These are phyloP conservation scores for Canna indica DNA, from an alignment of 176 grass and related monocot species.

Conservation along the genomic window DNA sequence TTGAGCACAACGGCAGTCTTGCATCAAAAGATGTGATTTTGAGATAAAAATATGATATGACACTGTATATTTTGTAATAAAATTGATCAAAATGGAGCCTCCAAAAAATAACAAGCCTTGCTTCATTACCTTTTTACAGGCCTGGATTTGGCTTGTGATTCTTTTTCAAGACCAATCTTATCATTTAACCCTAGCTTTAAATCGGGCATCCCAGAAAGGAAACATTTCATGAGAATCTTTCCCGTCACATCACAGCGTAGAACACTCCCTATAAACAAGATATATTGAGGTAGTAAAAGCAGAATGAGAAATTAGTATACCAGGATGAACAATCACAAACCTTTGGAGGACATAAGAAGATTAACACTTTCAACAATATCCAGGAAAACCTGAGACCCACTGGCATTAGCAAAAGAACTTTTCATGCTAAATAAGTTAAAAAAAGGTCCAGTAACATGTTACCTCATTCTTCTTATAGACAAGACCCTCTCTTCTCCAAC, in stretches of 20 bases:
- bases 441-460: not conserved
- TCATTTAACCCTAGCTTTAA: slow-evolving; percentile 95
- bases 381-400: slow-evolving; percentile 80
- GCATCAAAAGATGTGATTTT: too few relatives aligned
- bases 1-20: too few relatives aligned
- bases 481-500: slow-evolving; percentile 99
- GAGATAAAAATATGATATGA: too few relatives aligned
- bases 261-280: slow-evolving; percentile 58
- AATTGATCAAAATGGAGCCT: not conserved
- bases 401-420: slow-evolving; percentile 4
- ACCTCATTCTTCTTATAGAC: slow-evolving; percentile 99
- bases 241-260: slow-evolving; percentile 95
- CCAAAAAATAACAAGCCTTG: not conserved
- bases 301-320: not conserved
- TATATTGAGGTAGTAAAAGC: not conserved
- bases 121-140: slow-evolving; percentile 71
- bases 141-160: slow-evolving; percentile 90
- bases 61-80: not conserved
- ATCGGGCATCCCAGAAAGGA: slow-evolving; percentile 99
- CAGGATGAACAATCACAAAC: slow-evolving; percentile 21
- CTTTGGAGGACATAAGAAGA: slow-evolving; percentile 99
- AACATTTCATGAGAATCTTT: slow-evolving; percentile 99
- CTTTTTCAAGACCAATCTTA: slow-evolving; percentile 98
- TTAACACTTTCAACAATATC: slow-evolving; percentile 99
- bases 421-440: slow-evolving; percentile 10